phyloP scores from a whole-genome alignment of 2,329 filamentous ascomycete genomes.

The Myriosclerotinia duriaeana region DNA sequence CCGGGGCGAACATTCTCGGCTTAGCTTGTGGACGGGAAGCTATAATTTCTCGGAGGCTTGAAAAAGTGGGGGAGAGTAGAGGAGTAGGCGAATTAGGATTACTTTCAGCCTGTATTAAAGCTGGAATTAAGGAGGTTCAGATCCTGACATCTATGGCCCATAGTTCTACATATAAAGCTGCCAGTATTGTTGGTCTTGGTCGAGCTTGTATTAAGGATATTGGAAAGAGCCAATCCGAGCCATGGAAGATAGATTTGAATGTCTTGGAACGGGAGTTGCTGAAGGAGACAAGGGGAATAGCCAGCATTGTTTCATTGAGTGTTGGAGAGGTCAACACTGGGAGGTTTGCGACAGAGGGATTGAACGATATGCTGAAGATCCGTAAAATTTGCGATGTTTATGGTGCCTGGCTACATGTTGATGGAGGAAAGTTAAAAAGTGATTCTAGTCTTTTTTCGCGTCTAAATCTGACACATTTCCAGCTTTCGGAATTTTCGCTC shows the following conservation, averaged over 20 bases:
- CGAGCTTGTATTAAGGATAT: conserved; percentile 65
- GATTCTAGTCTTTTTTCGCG: background rate
- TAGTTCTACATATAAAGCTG: conserved; percentile 81
- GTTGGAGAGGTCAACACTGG: conserved; percentile 91
- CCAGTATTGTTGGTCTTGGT: conserved; percentile 77
- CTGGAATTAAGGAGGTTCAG: conserved; percentile 67
- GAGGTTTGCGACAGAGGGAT: conserved; percentile 64
- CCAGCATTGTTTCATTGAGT: conserved; percentile 77
- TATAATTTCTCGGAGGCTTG: conserved; percentile 48
- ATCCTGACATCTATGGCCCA: conserved; percentile 80
- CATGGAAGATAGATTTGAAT: conserved; percentile 69
- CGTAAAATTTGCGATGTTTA: conserved; percentile 70
- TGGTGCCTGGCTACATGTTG: conserved; percentile 83
- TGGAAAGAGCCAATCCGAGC: conserved; percentile 49
- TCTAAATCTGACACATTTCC: background rate
- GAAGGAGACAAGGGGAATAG: conserved; percentile 49
- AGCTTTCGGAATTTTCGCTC: conserved; percentile 83
- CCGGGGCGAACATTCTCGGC: conserved; percentile 64
- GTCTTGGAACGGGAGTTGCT: conserved; percentile 61
- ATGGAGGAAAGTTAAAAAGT: conserved; percentile 57
- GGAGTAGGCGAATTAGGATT: conserved; percentile 71
- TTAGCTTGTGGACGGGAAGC: conserved; percentile 70
- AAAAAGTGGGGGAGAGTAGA: conserved; percentile 33
- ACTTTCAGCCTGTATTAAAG: conserved; percentile 60
- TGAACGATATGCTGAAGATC: conserved; percentile 51